Percentiles rank a stretch among this genome's conserved stretches.
Evolutionary conservation across 805 yeast species (phyloP).

Genomic region (Kuraishia hungarica): DNA sequence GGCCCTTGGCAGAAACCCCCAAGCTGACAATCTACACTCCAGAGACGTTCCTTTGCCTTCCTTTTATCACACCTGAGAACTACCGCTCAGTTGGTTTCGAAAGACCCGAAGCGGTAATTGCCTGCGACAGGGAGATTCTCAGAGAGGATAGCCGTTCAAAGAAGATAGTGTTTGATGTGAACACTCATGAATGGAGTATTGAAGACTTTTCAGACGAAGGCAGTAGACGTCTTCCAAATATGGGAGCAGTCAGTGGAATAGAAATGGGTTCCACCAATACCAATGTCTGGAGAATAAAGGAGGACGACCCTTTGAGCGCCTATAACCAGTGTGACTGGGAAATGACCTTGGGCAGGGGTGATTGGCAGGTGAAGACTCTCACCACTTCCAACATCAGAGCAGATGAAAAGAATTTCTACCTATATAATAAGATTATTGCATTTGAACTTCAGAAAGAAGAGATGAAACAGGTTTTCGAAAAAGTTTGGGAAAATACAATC

Average conservation of each 20-base stretch:
- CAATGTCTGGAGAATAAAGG: slow-evolving; percentile 28
- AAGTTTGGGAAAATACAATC: slow-evolving; percentile 26
- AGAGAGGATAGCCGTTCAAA: neutral
- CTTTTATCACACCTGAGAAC: neutral
- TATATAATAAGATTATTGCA: slow-evolving; percentile 24
- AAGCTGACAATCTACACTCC: slow-evolving; percentile 10
- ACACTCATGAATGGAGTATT: slow-evolving; percentile 24
- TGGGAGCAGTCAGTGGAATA: slow-evolving; percentile 24
- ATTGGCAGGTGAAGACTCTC: slow-evolving; percentile 28
- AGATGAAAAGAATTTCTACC: slow-evolving; percentile 23
- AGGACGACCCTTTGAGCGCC: slow-evolving; percentile 30
- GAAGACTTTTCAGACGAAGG: slow-evolving; percentile 29
- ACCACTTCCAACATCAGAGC: slow-evolving; percentile 21
- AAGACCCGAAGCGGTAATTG: slow-evolving; percentile 4
- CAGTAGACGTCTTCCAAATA: slow-evolving; percentile 14
- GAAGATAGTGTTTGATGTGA: slow-evolving; percentile 21
- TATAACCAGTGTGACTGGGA: slow-evolving; percentile 29
- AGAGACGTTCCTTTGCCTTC: neutral
- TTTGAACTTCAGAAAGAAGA: slow-evolving; percentile 25
- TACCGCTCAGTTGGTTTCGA: neutral
- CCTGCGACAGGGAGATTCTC: neutral
- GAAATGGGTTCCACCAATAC: slow-evolving; percentile 32
- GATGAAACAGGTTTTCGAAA: slow-evolving; percentile 20
- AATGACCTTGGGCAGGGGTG: slow-evolving; percentile 29
- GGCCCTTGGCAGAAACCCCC: slow-evolving; percentile 36